A percentile compares a stretch with the other conserved stretches of the same genome.
Conservation (phyloP, 805 yeast species). For the Kuraishia hungarica region DNA sequence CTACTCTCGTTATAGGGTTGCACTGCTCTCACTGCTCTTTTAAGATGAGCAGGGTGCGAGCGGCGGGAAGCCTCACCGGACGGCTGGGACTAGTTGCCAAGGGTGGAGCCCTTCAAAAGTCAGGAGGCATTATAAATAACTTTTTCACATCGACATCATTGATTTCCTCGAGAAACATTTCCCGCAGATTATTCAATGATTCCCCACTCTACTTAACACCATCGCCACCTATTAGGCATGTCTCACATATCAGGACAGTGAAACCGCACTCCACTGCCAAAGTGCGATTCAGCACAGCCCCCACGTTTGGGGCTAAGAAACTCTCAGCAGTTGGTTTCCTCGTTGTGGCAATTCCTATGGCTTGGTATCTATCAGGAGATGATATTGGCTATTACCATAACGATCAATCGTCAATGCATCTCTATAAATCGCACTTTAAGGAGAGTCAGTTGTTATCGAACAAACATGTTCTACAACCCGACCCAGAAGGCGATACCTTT, state of each 20-base stretch:
- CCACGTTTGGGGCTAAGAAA: neutral
- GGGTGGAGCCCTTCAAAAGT: neutral
- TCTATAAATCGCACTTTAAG: slow-evolving; percentile 7
- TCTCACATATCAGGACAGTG: neutral
- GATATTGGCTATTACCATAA: neutral
- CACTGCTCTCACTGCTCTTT: no score
- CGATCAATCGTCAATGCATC: neutral
- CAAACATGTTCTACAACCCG: slow-evolving; percentile 33
- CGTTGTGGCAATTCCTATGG: neutral
- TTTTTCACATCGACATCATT: neutral
- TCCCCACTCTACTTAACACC: neutral
- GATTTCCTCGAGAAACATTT: neutral
- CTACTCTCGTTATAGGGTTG: no score
- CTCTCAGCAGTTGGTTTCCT: neutral
- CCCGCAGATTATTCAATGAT: neutral
- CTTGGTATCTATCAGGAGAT: neutral
- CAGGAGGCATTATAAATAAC: no score
- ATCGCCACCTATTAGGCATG: neutral
- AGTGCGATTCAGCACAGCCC: neutral
- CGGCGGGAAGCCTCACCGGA: neutral
- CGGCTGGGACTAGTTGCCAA: neutral
- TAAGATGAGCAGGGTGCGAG: neutral
- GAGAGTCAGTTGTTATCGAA: slow-evolving; percentile 10
- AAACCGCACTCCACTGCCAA: neutral
- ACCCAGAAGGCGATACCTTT: slow-evolving; percentile 49